These are phyloP conservation scores for Suillus weaverae DNA, from an alignment of 768 basidiomycete species.

Conservation along the genomic window DNA sequence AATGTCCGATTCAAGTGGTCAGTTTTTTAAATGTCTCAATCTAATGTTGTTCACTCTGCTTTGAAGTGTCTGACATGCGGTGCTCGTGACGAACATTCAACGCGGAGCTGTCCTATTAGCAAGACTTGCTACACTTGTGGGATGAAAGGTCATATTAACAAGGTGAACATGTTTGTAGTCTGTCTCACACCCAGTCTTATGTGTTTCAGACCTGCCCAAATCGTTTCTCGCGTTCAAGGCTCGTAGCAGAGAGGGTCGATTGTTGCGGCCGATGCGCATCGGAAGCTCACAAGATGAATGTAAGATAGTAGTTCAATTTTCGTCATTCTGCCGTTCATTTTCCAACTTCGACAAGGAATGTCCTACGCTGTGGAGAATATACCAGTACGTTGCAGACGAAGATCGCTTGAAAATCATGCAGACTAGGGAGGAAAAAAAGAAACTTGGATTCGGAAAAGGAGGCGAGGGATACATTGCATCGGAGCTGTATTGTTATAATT, in stretches of 20 bases:
- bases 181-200: constrained; percentile 5
- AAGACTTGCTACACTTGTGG: constrained; percentile 81
- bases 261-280: constrained; percentile 75
- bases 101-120: constrained; percentile 75
- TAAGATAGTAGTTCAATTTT: constrained; percentile 32
- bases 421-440: constrained; percentile 49
- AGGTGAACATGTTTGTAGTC: constrained; percentile 35
- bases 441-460: constrained; percentile 58
- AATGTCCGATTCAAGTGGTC: constrained; percentile 76
- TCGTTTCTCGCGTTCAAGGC: constrained; percentile 34
- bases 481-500: constrained; percentile 84
- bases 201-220: constrained; percentile 67
- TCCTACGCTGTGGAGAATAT: constrained; percentile 79
- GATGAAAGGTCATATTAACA: constrained; percentile 81
- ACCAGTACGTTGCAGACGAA: constrained; percentile 63
- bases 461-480: constrained; percentile 76
- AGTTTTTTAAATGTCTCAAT: constrained; percentile 25
- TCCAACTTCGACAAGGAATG: constrained; percentile 59
- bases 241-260: constrained; percentile 30
- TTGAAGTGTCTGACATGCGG: constrained; percentile 78
- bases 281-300: constrained; percentile 60
- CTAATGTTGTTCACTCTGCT: constrained; percentile 4
- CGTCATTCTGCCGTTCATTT: background rate
- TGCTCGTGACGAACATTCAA: constrained; percentile 74
- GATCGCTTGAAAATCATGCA: constrained; percentile 47